Percentiles rank a stretch among this genome's conserved stretches.
Evolutionary conservation across 257 asterid genomes (phyloP).

Genomic region (Ehretia macrophylla): DNA sequence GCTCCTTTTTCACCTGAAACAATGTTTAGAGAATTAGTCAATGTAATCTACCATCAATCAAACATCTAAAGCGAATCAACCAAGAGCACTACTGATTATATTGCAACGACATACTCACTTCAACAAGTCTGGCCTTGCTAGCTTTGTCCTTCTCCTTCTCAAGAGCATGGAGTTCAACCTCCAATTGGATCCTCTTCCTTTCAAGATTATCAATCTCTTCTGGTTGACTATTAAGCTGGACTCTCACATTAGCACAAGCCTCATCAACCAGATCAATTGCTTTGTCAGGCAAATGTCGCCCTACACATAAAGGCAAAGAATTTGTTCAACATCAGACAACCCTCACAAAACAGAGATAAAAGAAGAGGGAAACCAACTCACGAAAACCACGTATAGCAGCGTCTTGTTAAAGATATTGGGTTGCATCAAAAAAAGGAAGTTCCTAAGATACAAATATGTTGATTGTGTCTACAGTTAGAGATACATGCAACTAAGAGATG

Average conservation of each 20-base stretch:
- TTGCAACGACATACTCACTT: constrained; percentile 9
- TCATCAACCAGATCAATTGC: constrained; percentile 41
- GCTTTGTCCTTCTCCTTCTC: constrained; percentile 42
- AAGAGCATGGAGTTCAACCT: constrained; percentile 30
- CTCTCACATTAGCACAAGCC: constrained; percentile 36
- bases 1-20: constrained; percentile 66
- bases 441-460: too few relatives aligned
- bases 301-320: background rate
- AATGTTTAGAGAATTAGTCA: background rate
- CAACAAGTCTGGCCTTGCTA: constrained; percentile 35
- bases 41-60: background rate
- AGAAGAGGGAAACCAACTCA: background rate
- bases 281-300: constrained; percentile 31
- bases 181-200: constrained; percentile 31
- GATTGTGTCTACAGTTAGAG: too few relatives aligned
- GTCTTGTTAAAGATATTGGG: too few relatives aligned
- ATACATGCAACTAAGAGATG: too few relatives aligned
- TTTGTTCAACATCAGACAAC: background rate
- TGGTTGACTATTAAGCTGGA: constrained; percentile 35
- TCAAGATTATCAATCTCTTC: constrained; percentile 35
- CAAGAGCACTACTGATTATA: too few relatives aligned
- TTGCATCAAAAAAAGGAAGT: too few relatives aligned
- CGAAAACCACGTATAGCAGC: too few relatives aligned
- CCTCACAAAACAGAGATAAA: background rate
- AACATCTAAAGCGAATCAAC: background rate